Evolutionary conservation across 768 basidiomycete genomes (phyloP), one percentile per base, ranked within the genome.

Genomic region (Russula griseocarnosa): DNA sequence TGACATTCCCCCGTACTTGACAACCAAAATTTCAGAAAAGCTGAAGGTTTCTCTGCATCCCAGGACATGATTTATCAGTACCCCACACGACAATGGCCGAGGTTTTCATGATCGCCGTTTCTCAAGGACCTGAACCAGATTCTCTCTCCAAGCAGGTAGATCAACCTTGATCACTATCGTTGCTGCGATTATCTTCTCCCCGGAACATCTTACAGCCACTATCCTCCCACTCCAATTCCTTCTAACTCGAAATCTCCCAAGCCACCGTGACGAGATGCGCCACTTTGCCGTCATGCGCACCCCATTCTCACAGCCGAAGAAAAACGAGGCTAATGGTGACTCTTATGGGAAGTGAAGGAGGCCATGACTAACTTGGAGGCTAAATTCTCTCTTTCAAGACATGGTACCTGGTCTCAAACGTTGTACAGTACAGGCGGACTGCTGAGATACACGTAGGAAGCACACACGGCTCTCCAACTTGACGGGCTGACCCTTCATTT

Each of bases 211-310:
- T 36, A 13, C 11, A 36, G 11, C 11, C 38, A 40, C 14, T 36
- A 16, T 10, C 10, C 3, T 49, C 22, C 22, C 24, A 50, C 26
- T 2, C 28, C 14, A 10, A 34, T 1, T 28, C 5, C 28, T 30
- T 11, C 26, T 10, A 20, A 8, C 5, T 1, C 28, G 26, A 28
- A 50, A 50, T 28, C 24, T 28, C 13, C 16, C 26, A 18, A 24
- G 49, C 49, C 9, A 26, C n/a, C n/a, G n/a, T n/a, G n/a, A n/a
- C 34, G 3, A 38, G 36, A 59, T 59, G 24, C 36, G 58, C 58
- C 58, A 59, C 58, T 58, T 24, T 38, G 49, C 26, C 5, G 36
- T n/a, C 26, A n/a, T 16, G 24, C 26, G n/a, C 24, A 5, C 46
- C 32, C 49, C 49, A 9, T 51, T 59, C 36, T 40, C 49, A n/a